A percentile compares a stretch with the other conserved stretches of the same genome.
Evolutionary conservation across 108 stramenopile genomes (phyloP).

Genomic region (Nannochloropsis gaditana): DNA sequence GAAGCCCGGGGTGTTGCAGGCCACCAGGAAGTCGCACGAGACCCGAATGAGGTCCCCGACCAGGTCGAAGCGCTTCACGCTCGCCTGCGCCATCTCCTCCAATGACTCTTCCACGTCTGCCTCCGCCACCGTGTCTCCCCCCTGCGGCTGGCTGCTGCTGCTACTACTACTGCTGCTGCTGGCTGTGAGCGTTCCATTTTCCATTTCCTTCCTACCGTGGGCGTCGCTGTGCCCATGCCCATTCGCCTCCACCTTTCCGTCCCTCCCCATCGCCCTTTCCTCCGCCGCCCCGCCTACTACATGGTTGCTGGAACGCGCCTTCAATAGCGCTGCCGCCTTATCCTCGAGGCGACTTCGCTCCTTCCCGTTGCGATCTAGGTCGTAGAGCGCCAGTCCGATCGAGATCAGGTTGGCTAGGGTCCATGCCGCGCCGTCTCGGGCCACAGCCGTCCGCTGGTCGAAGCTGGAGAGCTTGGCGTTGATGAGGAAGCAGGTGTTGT

Average conservation of each 20-base stretch:
- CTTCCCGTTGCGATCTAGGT: conserved; percentile 11
- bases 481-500: not conserved
- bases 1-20: not conserved
- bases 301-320: not conserved
- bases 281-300: not conserved
- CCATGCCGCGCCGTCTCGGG: not conserved
- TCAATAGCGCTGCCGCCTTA: not conserved
- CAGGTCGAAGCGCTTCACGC: conserved; percentile 19
- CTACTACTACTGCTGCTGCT: not conserved
- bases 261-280: not conserved
- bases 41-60: not conserved
- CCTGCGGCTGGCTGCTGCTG: not conserved
- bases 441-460: not conserved
- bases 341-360: not conserved
- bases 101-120: not conserved
- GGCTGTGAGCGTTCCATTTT: not conserved
- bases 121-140: not conserved
- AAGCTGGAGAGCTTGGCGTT: not conserved
- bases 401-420: not conserved
- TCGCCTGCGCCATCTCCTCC: not conserved
- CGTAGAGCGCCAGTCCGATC: not conserved
- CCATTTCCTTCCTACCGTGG: not conserved
- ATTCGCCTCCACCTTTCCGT: not conserved
- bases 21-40: not conserved
- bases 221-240: not conserved